Base-by-base conservation (phyloP, 768 basidiomycete genomes). In the Phylloporus rhodoxanthus region DNA sequence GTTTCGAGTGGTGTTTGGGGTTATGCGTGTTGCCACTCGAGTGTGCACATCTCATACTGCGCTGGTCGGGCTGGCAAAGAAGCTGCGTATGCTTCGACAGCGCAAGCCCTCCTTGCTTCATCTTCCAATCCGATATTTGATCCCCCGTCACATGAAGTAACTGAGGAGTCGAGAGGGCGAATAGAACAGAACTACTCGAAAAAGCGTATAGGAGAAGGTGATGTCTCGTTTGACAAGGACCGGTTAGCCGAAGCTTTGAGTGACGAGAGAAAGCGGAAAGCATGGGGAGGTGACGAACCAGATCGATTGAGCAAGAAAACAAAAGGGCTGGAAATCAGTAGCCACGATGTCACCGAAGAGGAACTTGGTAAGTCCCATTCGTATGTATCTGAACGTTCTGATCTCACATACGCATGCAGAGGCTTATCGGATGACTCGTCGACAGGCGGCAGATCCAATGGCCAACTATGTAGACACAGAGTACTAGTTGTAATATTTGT, bases 11-110 rank as follows among this genome's bases (percentile, higher is more conserved):
- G 84, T 13, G 63, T 73, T 51, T 99, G 96, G 96, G 96, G 96
- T 32, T 99, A 86, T 67, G 85, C 81, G 23, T 99, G 96, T 67
- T 99, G 96, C 62, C 94, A 96, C 62, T 93, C 92, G 9, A 75
- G 63, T 39, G 72, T 91, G 25, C 86, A 91, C 59, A 71, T 88
- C 43, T 94, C 94, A 15, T 97, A 97, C 65, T 97, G 94, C 64
- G 83, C 93, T 47, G 94, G 94, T 4, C 64, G 79, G 64, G 89
- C 84, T 25, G 92, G 90, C 52, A 94, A 87, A 53, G 79, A 81
- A 54, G 90, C 91, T 17, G 69, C 81, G 19, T 66, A 80, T 15
- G 86, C 88, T n/a, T 89, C 90, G 2, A 84, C 76, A 55, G 87
- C 84, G 8, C 78, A 82, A 56, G 73, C 78, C 39, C 74, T 92